A percentile compares a stretch with the other conserved stretches of the same genome.
These are phyloP conservation scores for Beauveria australis DNA, from an alignment of 2,329 filamentous ascomycete genomes.

Conservation along the genomic window DNA sequence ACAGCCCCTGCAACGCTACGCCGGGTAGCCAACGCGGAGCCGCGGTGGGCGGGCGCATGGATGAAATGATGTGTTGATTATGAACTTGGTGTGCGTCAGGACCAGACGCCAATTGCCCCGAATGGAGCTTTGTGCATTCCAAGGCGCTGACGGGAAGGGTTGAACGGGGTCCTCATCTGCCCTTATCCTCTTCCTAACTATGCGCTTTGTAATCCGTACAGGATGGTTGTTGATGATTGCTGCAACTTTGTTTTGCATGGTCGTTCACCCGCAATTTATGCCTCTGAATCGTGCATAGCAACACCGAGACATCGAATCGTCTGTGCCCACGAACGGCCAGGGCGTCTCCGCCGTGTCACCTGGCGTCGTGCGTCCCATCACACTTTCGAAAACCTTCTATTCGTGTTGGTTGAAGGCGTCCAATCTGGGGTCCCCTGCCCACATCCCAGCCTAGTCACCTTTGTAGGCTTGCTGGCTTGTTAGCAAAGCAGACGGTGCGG, in stretches of 20 bases:
- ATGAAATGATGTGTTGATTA: neutral
- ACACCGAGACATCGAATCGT: neutral
- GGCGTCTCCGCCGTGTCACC: neutral
- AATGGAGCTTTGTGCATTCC: neutral
- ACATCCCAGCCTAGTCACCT: neutral
- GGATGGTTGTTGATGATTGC: neutral
- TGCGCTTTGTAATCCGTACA: neutral
- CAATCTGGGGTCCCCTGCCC: conserved; percentile 5
- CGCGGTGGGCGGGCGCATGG: conserved; percentile 2
- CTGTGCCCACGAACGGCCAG: neutral
- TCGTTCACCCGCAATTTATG: neutral
- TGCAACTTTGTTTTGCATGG: neutral
- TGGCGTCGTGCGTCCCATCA: neutral
- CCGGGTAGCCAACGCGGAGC: conserved; percentile 4
- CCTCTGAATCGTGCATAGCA: neutral
- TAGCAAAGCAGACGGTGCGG: neutral
- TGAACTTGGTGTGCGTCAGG: neutral
- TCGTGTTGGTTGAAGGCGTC: conserved; percentile 2
- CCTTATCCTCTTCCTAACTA: neutral
- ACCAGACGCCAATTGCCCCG: neutral
- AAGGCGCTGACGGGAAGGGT: neutral
- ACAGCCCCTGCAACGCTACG: neutral
- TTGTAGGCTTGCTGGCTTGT: neutral
- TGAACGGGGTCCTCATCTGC: neutral
- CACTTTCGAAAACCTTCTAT: neutral